Conservation (phyloP, 1,139 yeast species). For the Taphrina flavorubra region DNA sequence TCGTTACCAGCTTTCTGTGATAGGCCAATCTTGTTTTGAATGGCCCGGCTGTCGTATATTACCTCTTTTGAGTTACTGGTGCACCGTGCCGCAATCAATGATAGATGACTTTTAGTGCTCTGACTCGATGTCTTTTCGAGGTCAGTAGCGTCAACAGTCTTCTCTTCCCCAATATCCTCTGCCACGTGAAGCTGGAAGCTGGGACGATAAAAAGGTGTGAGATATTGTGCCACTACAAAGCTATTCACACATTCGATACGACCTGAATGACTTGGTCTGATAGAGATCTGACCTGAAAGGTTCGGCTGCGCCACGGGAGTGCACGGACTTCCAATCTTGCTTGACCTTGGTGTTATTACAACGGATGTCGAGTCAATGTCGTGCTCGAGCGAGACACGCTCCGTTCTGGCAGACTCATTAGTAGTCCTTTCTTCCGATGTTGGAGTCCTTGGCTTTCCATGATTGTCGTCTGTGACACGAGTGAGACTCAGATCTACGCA, state of each 20-base stretch:
- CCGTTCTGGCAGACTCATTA: not conserved
- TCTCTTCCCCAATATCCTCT: not conserved
- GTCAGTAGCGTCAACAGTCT: not conserved
- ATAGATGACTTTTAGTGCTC: no score
- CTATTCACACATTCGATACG: not conserved
- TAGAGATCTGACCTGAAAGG: not conserved
- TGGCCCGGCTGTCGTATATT: not conserved
- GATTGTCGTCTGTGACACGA: slow-evolving; percentile 4
- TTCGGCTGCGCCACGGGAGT: not conserved
- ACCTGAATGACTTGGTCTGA: not conserved
- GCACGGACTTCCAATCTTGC: not conserved
- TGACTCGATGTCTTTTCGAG: not conserved
- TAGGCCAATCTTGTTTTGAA: not conserved
- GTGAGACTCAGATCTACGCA: slow-evolving; percentile 6
- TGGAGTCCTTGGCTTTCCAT: slow-evolving; percentile 19
- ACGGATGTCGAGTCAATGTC: not conserved
- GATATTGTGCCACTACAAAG: slow-evolving; percentile 12
- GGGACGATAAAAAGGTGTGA: slow-evolving; percentile 14
- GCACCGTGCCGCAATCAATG: no score
- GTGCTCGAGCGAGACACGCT: slow-evolving; percentile 4
- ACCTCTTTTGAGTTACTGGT: not conserved
- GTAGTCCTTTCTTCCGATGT: slow-evolving; percentile 9
- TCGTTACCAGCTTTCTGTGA: not conserved
- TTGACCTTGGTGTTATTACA: not conserved
- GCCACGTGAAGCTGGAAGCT: not conserved